Conservation (phyloP, 108 stramenopile genomes). For the Cyclotella cryptica region DNA sequence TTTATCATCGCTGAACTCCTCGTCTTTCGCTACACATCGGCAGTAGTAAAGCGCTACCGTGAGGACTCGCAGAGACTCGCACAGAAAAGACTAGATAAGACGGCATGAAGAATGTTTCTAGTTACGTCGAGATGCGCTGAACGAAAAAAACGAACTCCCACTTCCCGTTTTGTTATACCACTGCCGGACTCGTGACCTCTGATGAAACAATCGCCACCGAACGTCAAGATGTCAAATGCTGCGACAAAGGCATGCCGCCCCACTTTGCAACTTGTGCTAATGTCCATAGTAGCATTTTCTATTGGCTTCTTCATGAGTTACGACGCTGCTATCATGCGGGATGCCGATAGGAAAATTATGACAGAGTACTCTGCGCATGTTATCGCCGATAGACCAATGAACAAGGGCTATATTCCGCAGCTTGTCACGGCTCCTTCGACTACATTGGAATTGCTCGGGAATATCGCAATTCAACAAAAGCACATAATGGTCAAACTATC, state of each 20-base stretch:
- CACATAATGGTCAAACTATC: conserved; percentile 5
- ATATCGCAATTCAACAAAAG: conserved; percentile 10
- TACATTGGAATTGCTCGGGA: conserved; percentile 30
- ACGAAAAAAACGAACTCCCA: too few relatives aligned
- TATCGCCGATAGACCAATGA: background rate
- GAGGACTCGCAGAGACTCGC: too few relatives aligned
- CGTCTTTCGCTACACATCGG: too few relatives aligned
- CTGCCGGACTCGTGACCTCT: too few relatives aligned
- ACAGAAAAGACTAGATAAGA: too few relatives aligned
- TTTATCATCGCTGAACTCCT: too few relatives aligned
- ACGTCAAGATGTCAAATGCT: background rate
- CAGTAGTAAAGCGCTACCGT: too few relatives aligned
- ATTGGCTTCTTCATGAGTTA: conserved; percentile 37
- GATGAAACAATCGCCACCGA: background rate
- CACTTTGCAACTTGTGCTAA: conserved; percentile 21
- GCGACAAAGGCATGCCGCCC: conserved; percentile 2
- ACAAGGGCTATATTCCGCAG: background rate
- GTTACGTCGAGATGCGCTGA: too few relatives aligned
- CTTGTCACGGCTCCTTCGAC: conserved; percentile 1
- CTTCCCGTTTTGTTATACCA: too few relatives aligned
- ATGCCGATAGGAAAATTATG: background rate
- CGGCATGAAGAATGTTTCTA: too few relatives aligned
- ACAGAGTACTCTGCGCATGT: background rate
- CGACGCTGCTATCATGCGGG: conserved; percentile 33
- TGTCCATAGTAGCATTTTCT: conserved; percentile 21